Base-by-base conservation (phyloP, 2,329 filamentous ascomycete genomes). In the Beauveria asiatica region DNA sequence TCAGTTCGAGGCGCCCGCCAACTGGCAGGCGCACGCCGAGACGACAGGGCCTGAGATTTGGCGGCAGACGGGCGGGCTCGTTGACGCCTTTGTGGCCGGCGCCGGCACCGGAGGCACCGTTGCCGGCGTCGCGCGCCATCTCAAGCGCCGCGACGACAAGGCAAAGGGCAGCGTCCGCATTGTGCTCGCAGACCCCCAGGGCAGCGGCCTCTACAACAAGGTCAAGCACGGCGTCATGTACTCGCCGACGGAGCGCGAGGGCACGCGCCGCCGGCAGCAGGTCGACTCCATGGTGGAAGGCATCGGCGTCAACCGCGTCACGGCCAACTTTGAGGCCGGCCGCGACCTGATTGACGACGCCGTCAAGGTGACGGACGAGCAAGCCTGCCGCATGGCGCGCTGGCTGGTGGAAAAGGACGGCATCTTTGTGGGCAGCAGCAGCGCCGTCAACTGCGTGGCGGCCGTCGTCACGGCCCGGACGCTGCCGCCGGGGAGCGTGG, bases 251-350 rank as follows among this genome's bases (percentile, higher is more conserved):
- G 94, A 99, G 75, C 84, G 83, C 64, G 94, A 99, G 78, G 94
- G 94, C 4, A 97, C 93, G 13, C 81, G 94, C 16, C 82, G 95
- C 53, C 81, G 94, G 62, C 86, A 90, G 67, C 95, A 99, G 74
- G 91, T 99, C 57, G 95, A 99, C 76, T 92, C 88, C 5, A 90
- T 99, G 64, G 91, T 99, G 30, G 95, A 99, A 75, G 94, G 94
- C 1, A 90, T 99, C 64, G 94, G 94, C 1, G 89, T 97, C 73
- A 99, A 96, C 71, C 86, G 94, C 2, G 81, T 96, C n/a, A 99
- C 94, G 1, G 83, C 85, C 57, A 99, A 97, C 72, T 94, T 99
- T 65, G 90, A 96, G 70, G 87, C 86, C 30, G 94, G 93, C 0
- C 81, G 90, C 65, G 87, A 93, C 68, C 75, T 97, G 59, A 84